phyloP scores from a whole-genome alignment of 345 rosid species.

The Raphanus raphanistrum region DNA sequence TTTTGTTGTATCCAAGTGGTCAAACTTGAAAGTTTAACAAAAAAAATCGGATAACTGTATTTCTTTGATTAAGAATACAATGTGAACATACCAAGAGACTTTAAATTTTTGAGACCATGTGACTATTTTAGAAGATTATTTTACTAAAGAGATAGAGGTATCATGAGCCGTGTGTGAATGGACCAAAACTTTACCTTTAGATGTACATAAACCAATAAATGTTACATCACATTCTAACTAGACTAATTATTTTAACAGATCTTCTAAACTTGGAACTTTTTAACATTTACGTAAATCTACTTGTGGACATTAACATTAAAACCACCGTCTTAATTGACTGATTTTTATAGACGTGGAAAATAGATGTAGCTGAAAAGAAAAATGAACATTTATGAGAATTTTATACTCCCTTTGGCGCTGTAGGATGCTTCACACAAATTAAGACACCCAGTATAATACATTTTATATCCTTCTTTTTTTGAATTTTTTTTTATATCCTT shows the following conservation, averaged over 20 bases:
- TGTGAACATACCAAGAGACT: neutral
- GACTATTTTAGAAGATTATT: neutral
- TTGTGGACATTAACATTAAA: slow-evolving; percentile 36
- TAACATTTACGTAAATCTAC: slow-evolving; percentile 41
- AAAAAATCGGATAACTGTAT: neutral
- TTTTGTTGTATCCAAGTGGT: slow-evolving; percentile 20
- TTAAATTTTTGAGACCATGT: slow-evolving; percentile 7
- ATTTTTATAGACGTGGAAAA: slow-evolving; percentile 9
- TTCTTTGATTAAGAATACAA: neutral
- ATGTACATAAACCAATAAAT: slow-evolving; percentile 7
- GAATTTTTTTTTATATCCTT: too few relatives aligned
- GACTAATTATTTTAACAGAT: slow-evolving; percentile 15
- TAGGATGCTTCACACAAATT: too few relatives aligned
- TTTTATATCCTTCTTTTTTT: too few relatives aligned
- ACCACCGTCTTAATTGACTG: slow-evolving; percentile 34
- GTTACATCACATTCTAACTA: neutral
- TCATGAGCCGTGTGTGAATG: neutral
- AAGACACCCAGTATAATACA: too few relatives aligned
- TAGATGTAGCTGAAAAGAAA: slow-evolving; percentile 33
- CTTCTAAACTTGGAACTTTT: slow-evolving; percentile 36
- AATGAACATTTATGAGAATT: neutral
- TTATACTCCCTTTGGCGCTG: neutral
- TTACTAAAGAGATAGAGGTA: neutral
- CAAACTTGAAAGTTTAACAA: neutral
- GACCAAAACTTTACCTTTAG: neutral